Percentiles rank a stretch among this genome's conserved stretches.
phyloP scores from a whole-genome alignment of 2,329 filamentous ascomycete genomes.

The Trichophyton equinum region DNA sequence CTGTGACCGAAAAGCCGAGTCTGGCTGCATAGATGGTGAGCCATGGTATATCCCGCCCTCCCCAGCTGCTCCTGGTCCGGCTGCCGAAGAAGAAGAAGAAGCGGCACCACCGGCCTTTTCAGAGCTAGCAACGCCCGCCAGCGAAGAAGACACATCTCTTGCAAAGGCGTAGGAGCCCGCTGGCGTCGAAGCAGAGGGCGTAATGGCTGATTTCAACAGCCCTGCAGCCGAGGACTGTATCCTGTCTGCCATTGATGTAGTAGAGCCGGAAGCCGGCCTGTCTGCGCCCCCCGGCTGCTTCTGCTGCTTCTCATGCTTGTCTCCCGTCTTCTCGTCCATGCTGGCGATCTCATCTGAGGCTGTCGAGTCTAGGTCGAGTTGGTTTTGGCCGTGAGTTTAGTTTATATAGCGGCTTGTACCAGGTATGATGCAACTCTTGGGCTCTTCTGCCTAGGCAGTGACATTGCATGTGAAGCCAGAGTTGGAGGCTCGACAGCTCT shows the following conservation, averaged over 20 bases:
- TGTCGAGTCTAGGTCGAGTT: neutral
- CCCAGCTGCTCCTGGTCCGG: neutral
- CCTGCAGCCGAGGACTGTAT: conserved; percentile 12
- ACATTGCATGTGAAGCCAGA: too few relatives aligned
- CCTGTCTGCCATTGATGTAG: neutral
- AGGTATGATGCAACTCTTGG: too few relatives aligned
- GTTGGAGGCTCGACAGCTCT: too few relatives aligned
- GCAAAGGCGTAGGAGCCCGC: conserved; percentile 2
- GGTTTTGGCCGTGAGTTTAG: neutral
- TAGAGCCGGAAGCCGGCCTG: neutral
- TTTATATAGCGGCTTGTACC: neutral
- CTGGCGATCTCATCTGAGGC: neutral
- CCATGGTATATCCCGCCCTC: neutral
- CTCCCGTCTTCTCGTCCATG: neutral
- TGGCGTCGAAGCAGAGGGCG: conserved; percentile 1
- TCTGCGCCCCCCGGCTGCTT: neutral
- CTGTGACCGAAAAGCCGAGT: neutral
- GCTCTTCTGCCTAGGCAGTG: too few relatives aligned
- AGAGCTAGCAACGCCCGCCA: conserved; percentile 4
- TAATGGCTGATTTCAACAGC: conserved; percentile 10
- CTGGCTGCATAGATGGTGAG: neutral
- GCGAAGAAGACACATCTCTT: conserved; percentile 7
- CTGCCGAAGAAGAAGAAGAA: neutral
- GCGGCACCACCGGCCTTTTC: neutral
- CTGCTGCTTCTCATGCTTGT: neutral